Conservation (phyloP, 495 filamentous ascomycete species). For the Aspergillus kassunensis region DNA sequence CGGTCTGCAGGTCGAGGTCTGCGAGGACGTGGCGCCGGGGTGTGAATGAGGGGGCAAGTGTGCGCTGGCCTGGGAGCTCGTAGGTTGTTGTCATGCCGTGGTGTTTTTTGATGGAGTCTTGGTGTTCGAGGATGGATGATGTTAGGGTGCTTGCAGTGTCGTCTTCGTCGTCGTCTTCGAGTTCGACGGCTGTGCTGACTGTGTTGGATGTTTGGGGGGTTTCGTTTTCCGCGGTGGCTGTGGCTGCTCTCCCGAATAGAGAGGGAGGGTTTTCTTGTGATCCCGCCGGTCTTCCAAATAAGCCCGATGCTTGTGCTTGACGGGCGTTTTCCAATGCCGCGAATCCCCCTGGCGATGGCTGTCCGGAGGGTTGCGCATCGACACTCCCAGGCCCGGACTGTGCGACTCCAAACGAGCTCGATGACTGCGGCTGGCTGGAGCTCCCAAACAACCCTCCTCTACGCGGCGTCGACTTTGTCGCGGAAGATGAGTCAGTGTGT, state of each 20-base stretch:
- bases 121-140: conserved; percentile 16
- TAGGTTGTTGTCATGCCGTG: conserved; percentile 61
- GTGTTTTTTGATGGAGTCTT: conserved; percentile 32
- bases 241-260: not conserved
- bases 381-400: too few relatives aligned
- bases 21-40: conserved; percentile 43
- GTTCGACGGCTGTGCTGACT: not conserved
- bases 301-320: too few relatives aligned
- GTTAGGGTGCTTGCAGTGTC: not conserved
- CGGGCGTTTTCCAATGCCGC: too few relatives aligned
- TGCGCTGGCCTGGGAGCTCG: conserved; percentile 53
- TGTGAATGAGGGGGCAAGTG: conserved; percentile 37
- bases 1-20: conserved; percentile 30
- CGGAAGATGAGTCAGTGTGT: too few relatives aligned
- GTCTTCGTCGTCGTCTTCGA: conserved; percentile 2
- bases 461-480: too few relatives aligned
- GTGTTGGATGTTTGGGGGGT: not conserved
- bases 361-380: too few relatives aligned
- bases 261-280: too few relatives aligned
- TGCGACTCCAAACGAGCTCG: not conserved
- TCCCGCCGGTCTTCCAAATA: too few relatives aligned
- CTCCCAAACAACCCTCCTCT: not conserved
- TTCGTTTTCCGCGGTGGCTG: too few relatives aligned
- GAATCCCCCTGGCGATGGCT: too few relatives aligned
- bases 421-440: not conserved